phyloP scores from a whole-genome alignment of 2,329 filamentous ascomycete species.

The Colletotrichum gigasporum region DNA sequence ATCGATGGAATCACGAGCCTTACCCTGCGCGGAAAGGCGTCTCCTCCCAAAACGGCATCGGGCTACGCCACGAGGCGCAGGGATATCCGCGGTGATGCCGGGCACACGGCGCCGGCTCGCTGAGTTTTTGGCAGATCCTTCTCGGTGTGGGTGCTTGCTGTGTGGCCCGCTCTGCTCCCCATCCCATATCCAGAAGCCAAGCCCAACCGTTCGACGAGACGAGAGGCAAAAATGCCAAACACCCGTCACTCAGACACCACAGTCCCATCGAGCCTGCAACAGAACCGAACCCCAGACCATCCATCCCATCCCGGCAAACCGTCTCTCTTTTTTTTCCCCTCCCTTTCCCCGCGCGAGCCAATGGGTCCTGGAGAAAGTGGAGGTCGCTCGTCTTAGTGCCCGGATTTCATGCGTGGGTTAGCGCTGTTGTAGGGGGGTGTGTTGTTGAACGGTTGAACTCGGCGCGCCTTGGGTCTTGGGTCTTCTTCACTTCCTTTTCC shows the following conservation, averaged over 20 bases:
- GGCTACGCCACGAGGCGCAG: conserved; percentile 27
- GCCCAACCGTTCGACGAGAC: too few species aligned
- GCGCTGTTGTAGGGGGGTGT: background rate
- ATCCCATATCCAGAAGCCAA: too few species aligned
- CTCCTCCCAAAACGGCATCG: background rate
- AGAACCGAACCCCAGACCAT: conserved; percentile 41
- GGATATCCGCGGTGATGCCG: conserved; percentile 22
- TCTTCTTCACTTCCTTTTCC: conserved; percentile 5
- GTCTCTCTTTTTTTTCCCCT: too few species aligned
- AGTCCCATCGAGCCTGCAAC: background rate
- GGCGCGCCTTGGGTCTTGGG: background rate
- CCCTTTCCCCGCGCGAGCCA: conserved; percentile 28
- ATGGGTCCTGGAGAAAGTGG: conserved; percentile 29
- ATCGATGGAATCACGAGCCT: background rate
- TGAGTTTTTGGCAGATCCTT: background rate
- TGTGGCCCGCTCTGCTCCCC: background rate
- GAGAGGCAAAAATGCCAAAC: too few species aligned
- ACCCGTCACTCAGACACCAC: background rate
- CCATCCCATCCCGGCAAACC: background rate
- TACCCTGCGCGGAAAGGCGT: background rate
- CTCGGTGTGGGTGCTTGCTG: background rate
- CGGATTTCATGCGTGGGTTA: conserved; percentile 7
- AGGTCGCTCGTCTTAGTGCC: conserved; percentile 8
- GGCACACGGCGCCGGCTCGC: background rate
- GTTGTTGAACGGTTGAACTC: background rate